Evolutionary conservation across 208 protist genomes (phyloP).

Genomic region (Spongospora subterranea): DNA sequence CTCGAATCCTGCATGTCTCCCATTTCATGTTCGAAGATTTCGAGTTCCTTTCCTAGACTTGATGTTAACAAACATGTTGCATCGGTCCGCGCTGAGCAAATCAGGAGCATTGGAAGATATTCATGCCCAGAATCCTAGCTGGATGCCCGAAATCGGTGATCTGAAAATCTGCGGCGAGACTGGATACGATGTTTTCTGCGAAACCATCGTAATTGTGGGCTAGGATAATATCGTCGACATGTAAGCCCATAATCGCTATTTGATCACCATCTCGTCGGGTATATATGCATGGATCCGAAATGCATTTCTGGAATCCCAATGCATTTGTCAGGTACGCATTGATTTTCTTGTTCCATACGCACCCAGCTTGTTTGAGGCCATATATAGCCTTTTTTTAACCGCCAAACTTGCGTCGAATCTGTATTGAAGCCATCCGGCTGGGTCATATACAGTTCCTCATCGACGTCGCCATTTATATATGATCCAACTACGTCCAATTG

Average conservation of each 20-base stretch:
- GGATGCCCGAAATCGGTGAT: neutral
- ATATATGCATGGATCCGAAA: neutral
- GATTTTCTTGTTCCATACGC: neutral
- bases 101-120: too few relatives aligned
- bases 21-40: too few relatives aligned
- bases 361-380: constrained; percentile 38
- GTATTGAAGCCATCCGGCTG: constrained; percentile 6
- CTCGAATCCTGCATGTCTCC: too few relatives aligned
- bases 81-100: too few relatives aligned
- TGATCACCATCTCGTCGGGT: neutral
- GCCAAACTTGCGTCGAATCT: too few relatives aligned
- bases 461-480: neutral
- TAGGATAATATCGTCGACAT: neutral
- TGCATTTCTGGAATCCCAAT: neutral
- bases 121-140: neutral
- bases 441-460: neutral
- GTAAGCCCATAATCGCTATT: neutral
- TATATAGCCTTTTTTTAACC: neutral
- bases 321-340: neutral
- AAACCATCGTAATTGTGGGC: neutral
- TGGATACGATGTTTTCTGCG: neutral
- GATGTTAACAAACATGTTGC: too few relatives aligned
- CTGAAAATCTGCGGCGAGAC: neutral
- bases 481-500: constrained; percentile 15
- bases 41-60: too few relatives aligned